phyloP scores from a whole-genome alignment of 2,329 filamentous ascomycete species.

The Talaromyces islandicus region DNA sequence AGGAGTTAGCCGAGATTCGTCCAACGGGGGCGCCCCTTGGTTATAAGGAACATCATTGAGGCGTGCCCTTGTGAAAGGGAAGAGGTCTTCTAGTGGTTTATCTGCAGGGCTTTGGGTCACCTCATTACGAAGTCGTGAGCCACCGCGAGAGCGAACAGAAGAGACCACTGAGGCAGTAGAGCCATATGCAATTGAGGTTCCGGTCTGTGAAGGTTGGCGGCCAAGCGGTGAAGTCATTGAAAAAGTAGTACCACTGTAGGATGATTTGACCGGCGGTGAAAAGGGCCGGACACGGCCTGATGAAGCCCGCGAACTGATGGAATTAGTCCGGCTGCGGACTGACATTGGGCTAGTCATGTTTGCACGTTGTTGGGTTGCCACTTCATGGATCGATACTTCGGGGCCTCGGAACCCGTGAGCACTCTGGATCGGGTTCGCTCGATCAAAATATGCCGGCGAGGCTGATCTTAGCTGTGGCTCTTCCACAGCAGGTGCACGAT shows the following conservation, averaged over 20 bases:
- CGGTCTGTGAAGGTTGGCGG: conserved; percentile 29
- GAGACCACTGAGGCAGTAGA: conserved; percentile 41
- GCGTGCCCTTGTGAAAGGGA: conserved; percentile 76
- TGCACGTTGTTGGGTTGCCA: conserved; percentile 55
- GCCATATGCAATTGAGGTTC: conserved; percentile 38
- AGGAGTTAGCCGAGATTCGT: conserved; percentile 56
- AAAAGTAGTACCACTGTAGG: conserved; percentile 41
- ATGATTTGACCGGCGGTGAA: conserved; percentile 37
- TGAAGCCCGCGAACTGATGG: conserved; percentile 54
- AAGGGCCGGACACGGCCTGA: conserved; percentile 34
- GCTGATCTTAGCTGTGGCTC: conserved; percentile 39
- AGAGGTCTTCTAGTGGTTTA: conserved; percentile 67
- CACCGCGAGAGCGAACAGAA: conserved; percentile 37
- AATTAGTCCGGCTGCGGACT: conserved; percentile 54
- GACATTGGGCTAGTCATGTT: conserved; percentile 65
- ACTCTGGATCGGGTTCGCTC: conserved; percentile 23
- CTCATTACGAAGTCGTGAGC: conserved; percentile 74
- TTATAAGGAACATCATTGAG: conserved; percentile 79
- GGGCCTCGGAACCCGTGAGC: conserved; percentile 15
- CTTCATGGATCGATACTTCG: conserved; percentile 61
- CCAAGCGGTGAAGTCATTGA: conserved; percentile 33
- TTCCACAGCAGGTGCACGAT: conserved; percentile 74
- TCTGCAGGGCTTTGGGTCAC: conserved; percentile 73
- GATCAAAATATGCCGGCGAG: conserved; percentile 15
- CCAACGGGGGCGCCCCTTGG: conserved; percentile 55